Base-by-base conservation (phyloP, 306 rosid species). In the Trifolium pratense region DNA sequence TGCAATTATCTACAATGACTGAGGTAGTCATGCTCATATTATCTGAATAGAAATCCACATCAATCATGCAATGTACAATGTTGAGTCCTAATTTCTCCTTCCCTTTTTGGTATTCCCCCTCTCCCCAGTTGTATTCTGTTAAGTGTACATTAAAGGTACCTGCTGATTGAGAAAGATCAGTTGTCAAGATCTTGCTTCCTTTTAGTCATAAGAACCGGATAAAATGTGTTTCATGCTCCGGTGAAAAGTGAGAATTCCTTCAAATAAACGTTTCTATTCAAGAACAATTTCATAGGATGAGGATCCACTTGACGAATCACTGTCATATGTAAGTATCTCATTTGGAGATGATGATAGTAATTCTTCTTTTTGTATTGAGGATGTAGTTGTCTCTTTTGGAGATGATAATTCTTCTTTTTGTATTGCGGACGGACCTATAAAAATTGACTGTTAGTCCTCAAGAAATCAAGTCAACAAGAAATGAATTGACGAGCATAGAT, bases 271-370 rank as follows among this genome's bases (percentile, higher is more conserved):
- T 65, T 51, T 69, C 77, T 76, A 82, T 62, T 89, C 96, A 15
- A 55, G 70, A 51, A 80, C 77, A 72, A 75, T 90, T 64, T 91
- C 96, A 4, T 78, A 82, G 26, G 97, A 80, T 7, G 91, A 88
- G 72, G 96, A 86, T 67, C 84, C 97, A 37, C 92, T 85, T 5
- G 99, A 91, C 53, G 93, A 86, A 81, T 95, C 97, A 63, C 97
- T 95, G 59, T 87, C 93, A 29, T 60, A 86, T 64, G 70, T 49
- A 70, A 79, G 68, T 45, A 74, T 34, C 23, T 81, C 92, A 74
- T 83, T 71, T 6, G 96, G 91, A 49, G 96, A 81, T 3, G 86
- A 48, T 29, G 98, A 88, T 43, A 78, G 84, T 32, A 29, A 29
- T 29, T 88, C 79, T 59, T 86, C 96, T 46, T 49, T 81, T 37